A percentile compares a stretch with the other conserved stretches of the same genome.
These are phyloP conservation scores for Blastocystis sp. DNA, from an alignment of 352 stramenopile species.

Conservation along the genomic window DNA sequence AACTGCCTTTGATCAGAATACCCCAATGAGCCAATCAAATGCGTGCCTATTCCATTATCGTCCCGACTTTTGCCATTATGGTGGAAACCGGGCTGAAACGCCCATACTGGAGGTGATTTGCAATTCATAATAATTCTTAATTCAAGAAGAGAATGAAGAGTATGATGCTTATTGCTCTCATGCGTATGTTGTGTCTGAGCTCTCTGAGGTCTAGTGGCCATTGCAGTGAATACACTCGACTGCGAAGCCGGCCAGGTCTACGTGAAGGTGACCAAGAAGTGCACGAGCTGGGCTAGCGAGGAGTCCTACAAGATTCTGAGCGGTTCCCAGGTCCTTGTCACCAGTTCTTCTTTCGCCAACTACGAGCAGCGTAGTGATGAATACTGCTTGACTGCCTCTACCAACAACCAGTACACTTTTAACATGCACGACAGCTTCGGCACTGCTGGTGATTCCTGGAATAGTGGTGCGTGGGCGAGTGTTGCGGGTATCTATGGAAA, in stretches of 20 bases:
- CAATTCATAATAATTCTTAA: not conserved
- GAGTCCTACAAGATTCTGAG: slow-evolving; percentile 35
- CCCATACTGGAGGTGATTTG: not conserved
- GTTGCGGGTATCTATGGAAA: not conserved
- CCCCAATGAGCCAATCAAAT: not conserved
- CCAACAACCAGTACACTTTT: too few species aligned
- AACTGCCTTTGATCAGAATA: too few species aligned
- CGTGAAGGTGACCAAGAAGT: not conserved
- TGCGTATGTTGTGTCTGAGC: not conserved
- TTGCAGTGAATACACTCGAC: not conserved
- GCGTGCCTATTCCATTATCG: too few species aligned
- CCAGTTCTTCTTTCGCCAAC: slow-evolving; percentile 3
- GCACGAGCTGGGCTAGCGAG: not conserved
- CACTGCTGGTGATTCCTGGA: slow-evolving; percentile 37
- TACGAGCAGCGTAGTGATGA: not conserved
- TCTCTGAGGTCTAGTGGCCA: not conserved
- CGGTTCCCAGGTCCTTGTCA: not conserved
- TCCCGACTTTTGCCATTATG: not conserved
- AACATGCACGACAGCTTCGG: too few species aligned
- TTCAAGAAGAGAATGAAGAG: not conserved
- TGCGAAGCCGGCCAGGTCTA: not conserved
- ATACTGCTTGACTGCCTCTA: not conserved
- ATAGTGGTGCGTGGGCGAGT: not conserved
- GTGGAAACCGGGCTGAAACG: not conserved
- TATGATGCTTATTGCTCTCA: not conserved